Evolutionary conservation across 192 early-diverging fungal species (phyloP).

Genomic region (Coemansia sp.): DNA sequence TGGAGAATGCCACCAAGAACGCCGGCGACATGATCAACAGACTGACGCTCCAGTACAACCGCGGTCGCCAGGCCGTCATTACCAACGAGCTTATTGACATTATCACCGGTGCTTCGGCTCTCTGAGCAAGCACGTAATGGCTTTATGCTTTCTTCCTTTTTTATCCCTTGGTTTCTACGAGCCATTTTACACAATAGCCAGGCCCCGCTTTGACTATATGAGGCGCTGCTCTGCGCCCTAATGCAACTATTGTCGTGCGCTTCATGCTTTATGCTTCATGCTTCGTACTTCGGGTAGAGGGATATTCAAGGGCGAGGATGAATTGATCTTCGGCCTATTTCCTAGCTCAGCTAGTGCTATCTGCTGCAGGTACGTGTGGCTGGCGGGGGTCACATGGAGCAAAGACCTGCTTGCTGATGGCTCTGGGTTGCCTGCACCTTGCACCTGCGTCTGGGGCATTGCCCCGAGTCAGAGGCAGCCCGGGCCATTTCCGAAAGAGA

Average conservation of each 20-base stretch:
- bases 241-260: not conserved
- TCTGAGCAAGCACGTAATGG: slow-evolving; percentile 57
- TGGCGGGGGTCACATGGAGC: slow-evolving; percentile 1
- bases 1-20: slow-evolving; percentile 99
- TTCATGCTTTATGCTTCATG: not conserved
- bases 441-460: slow-evolving; percentile 4
- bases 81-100: slow-evolving; percentile 98
- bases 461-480: slow-evolving; percentile 3
- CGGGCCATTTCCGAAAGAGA: slow-evolving; percentile 8
- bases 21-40: slow-evolving; percentile 97
- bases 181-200: slow-evolving; percentile 1
- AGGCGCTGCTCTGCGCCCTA: not conserved
- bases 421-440: not conserved
- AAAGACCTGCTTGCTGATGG: not conserved
- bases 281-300: not conserved
- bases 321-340: slow-evolving; percentile 1
- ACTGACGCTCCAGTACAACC: slow-evolving; percentile 95
- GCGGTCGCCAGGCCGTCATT: slow-evolving; percentile 95
- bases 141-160: not conserved
- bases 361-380: slow-evolving; percentile 2
- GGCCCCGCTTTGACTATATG: not conserved
- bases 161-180: not conserved
- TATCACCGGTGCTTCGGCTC: slow-evolving; percentile 93
- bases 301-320: not conserved
- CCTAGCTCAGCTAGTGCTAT: not conserved